Conservation (phyloP, 2,329 filamentous ascomycete genomes). For the Chaetomiaceae sp. region DNA sequence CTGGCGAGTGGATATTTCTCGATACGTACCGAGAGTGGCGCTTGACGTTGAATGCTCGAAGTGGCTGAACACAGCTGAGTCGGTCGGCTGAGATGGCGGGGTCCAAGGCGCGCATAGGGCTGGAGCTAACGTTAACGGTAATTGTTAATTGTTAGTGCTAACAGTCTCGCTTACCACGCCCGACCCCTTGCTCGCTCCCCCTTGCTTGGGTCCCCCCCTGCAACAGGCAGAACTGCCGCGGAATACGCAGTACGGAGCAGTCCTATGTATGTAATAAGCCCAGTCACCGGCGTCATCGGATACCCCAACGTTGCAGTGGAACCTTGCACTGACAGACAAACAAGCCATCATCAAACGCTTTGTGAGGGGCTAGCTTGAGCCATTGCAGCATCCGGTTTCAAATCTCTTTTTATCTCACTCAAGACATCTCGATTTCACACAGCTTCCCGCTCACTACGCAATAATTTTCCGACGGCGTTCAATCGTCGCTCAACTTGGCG, state of each 20-base stretch:
- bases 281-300: background rate
- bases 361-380: background rate
- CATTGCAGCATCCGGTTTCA: background rate
- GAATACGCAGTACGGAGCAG: too few relatives aligned
- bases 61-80: background rate
- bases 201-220: too few relatives aligned
- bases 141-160: background rate
- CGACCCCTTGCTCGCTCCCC: background rate
- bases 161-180: background rate
- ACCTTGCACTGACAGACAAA: background rate
- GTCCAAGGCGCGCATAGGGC: background rate
- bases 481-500: slow-evolving; percentile 4
- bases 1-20: too few relatives aligned
- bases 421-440: too few relatives aligned
- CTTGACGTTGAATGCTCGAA: background rate
- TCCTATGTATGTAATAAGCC: too few relatives aligned
- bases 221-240: too few relatives aligned
- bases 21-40: background rate
- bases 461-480: background rate
- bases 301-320: background rate
- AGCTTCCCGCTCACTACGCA: background rate
- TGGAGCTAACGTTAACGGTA: too few relatives aligned
- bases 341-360: slow-evolving; percentile 4
- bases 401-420: background rate
- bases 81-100: too few relatives aligned